A percentile compares a stretch with the other conserved stretches of the same genome.
These are phyloP conservation scores for Jimgerdemannia flammicorona DNA, from an alignment of 192 early-diverging fungal genomes.

Conservation along the genomic window DNA sequence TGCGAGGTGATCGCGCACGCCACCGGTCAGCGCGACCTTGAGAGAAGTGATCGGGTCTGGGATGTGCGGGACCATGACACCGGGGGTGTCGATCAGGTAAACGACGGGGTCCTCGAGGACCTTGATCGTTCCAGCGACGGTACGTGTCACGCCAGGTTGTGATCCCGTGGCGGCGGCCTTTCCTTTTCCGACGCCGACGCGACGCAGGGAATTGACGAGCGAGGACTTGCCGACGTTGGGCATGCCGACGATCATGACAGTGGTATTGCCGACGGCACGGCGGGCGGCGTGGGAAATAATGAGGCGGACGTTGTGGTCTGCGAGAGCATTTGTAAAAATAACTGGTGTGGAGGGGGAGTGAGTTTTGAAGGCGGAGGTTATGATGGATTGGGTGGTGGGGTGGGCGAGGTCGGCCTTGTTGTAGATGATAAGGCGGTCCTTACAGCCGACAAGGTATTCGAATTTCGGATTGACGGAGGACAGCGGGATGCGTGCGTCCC, in stretches of 20 bases:
- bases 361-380: conserved; percentile 24
- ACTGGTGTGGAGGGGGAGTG: conserved; percentile 43
- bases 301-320: conserved; percentile 55
- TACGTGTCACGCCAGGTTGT: conserved; percentile 82
- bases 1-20: conserved; percentile 81
- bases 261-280: conserved; percentile 20
- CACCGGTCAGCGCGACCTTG: conserved; percentile 87
- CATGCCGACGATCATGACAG: conserved; percentile 87
- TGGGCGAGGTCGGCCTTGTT: conserved; percentile 93
- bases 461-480: conserved; percentile 87
- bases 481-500: conserved; percentile 92
- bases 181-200: conserved; percentile 69
- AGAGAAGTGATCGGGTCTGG: conserved; percentile 75
- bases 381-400: conserved; percentile 36
- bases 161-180: conserved; percentile 85
- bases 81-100: conserved; percentile 92
- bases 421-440: conserved; percentile 80
- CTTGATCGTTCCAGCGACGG: conserved; percentile 65
- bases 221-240: conserved; percentile 98
- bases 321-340: conserved; percentile 62
- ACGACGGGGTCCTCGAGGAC: conserved; percentile 87
- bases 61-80: conserved; percentile 89
- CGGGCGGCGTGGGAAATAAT: conserved; percentile 67
- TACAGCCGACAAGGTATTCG: conserved; percentile 57
- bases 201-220: conserved; percentile 82